A percentile compares a stretch with the other conserved stretches of the same genome.
phyloP scores from a whole-genome alignment of 179 eudicot species.

The Sideroxylon spinosum region DNA sequence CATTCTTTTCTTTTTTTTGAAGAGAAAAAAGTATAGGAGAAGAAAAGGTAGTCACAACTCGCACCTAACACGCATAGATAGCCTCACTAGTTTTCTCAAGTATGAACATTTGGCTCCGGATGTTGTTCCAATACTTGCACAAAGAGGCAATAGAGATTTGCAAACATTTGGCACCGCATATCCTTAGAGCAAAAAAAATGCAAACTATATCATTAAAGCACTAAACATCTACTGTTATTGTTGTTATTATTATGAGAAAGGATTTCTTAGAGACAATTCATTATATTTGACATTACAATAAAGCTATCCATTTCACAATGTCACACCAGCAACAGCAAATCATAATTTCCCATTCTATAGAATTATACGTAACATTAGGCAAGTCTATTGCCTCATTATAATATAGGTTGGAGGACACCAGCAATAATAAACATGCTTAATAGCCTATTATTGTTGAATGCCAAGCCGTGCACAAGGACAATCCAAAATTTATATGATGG shows the following conservation, averaged over 20 bases:
- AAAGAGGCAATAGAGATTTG: background rate
- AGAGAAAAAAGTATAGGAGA: background rate
- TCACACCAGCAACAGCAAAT: too few relatives aligned
- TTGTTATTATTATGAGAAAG: too few relatives aligned
- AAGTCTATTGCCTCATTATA: too few relatives aligned
- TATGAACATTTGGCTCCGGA: constrained; percentile 18
- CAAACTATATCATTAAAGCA: background rate
- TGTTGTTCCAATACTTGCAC: constrained; percentile 19
- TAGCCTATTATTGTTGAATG: background rate
- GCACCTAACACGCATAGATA: background rate
- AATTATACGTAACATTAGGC: too few relatives aligned
- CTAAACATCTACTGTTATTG: background rate
- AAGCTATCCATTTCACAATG: background rate
- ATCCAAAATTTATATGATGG: background rate
- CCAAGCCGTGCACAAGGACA: background rate
- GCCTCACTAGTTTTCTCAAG: constrained; percentile 23
- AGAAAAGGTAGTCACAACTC: background rate
- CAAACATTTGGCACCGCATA: background rate
- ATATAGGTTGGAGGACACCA: too few relatives aligned
- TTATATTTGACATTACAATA: background rate
- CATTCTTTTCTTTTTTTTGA: background rate
- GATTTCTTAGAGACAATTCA: background rate
- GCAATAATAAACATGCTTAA: background rate
- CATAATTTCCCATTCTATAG: too few relatives aligned
- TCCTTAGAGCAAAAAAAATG: background rate